phyloP scores from a whole-genome alignment of 2,329 filamentous ascomycete species.

The Grosmannia serpens region DNA sequence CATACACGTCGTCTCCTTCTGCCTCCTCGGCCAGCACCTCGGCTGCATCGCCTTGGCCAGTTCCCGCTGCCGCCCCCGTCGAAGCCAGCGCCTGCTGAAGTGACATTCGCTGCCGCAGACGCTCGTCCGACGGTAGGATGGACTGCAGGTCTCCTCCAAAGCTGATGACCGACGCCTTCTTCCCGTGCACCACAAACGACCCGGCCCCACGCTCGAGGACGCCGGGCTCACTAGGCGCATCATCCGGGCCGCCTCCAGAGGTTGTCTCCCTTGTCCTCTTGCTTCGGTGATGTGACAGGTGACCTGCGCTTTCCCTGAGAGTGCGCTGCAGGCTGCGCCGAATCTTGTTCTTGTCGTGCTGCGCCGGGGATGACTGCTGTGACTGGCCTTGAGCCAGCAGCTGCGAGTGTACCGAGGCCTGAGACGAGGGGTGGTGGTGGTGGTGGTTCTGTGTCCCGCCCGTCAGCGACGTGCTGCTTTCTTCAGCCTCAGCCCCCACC shows the following conservation, averaged over 20 bases:
- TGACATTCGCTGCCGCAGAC: constrained; percentile 51
- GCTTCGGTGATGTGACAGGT: constrained; percentile 55
- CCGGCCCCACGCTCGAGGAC: constrained; percentile 68
- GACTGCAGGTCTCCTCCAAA: constrained; percentile 85
- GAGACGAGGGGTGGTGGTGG: not conserved
- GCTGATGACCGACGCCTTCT: constrained; percentile 95
- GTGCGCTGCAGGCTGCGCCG: constrained; percentile 84
- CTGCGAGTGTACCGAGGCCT: constrained; percentile 32
- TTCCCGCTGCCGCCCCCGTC: constrained; percentile 23
- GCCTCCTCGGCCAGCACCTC: constrained; percentile 1
- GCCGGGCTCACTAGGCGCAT: constrained; percentile 40
- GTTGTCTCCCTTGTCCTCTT: constrained; percentile 66
- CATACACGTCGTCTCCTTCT: not conserved
- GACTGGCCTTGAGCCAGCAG: constrained; percentile 56
- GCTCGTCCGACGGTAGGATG: constrained; percentile 57
- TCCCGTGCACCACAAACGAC: constrained; percentile 93
- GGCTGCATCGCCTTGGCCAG: constrained; percentile 22
- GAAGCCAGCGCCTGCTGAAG: constrained; percentile 19
- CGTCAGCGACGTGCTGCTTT: not conserved
- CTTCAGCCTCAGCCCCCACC: constrained; percentile 23
- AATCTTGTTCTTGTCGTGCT: constrained; percentile 50
- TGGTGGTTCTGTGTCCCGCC: not conserved
- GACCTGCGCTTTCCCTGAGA: constrained; percentile 66
- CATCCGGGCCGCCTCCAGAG: constrained; percentile 44
- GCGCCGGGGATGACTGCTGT: constrained; percentile 18